Base-by-base conservation (phyloP, 441 rosid species). In the Lepidium campestre region DNA sequence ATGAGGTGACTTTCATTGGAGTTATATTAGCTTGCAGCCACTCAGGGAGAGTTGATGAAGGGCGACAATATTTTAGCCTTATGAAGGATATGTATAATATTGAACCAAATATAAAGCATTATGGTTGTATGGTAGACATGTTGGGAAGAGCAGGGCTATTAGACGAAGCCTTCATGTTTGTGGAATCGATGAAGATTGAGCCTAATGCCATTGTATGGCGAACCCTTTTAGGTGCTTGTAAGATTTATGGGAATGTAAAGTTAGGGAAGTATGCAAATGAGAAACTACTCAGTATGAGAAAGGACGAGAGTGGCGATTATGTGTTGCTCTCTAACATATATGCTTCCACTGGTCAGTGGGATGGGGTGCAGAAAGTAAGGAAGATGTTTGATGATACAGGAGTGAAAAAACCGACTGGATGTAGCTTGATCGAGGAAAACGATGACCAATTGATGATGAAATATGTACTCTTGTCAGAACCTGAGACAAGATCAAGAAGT, bases 41-140 rank as follows among this genome's bases (percentile, higher is more conserved):
- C 58, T 82, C 83, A 0, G 90, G 90, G 50, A 78, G 63, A 68
- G 79, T 85, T 7, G 58, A 77, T 40, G 84, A 81, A 62, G 90
- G 90, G 53, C 79, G 47, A 23, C 55, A 13, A 34, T 83, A 80
- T 77, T 83, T 83, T 69, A 65, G 66, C 19, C 81, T 77, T 55
- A 83, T 83, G 87, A 75, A 29, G 48, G 78, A 76, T 15, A 14
- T 32, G 22, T 83, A 79, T 34, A 35, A 65, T 17, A 78, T 78
- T 13, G 75, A 76, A 59, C 90, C 90, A 64, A 83, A 85, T 63
- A 78, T 75, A 47, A 83, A 74, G 75, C 86, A 86, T 56, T 80
- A 73, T 35, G 88, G 90, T 20, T 85, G 90, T 72, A 78, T 83
- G 87, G 84, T 83, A 69, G 90, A 85, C 48, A 58, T 83, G 85